Base-by-base conservation (phyloP, 2,329 filamentous ascomycete species). In the Fusarium fracticaudum region DNA sequence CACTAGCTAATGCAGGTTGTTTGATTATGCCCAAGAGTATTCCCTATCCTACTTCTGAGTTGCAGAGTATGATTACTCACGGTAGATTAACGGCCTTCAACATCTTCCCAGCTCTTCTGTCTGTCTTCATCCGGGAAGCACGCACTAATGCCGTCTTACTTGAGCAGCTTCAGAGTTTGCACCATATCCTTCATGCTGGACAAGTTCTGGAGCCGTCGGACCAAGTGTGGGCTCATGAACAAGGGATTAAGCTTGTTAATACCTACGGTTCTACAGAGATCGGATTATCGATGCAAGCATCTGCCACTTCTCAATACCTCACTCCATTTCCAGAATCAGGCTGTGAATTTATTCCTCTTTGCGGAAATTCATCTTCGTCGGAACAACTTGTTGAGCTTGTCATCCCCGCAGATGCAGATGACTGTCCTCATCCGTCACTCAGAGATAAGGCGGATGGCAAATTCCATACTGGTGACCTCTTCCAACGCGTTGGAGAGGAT, bases 261-360 rank as follows among this genome's bases (percentile, higher is more conserved):
- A 29, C n/a, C 1, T 69, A 69, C 6, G 66, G 66, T 3, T 69
- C 64, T 2, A 69, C 64, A 1, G 66, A 69, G 29, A 33, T 69
- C 2, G 66, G 66, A 2, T 12, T 47, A 8, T 63, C 43, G 1
- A 69, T 69, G 64, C 17, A 33, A 4, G 50, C 31, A 26, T 35
- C 31, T 26, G 14, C 3, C 3, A 18, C 5, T 13, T 69, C 64
- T 0, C 26, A 38, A 20, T 22, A 63, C 14, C 31, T 69, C 2
- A 33, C 48, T 8, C 64, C 66, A 8, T 50, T 63, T 1, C n/a
- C 57, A 7, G 64, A 44, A 7, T 63, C 55, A 5, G 35, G 24
- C 7, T 69, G 48, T 5, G 47, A 50, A 17, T 69, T 69, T 2
- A 11, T 63, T 9, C 57, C 64, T 11, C 15, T 64, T 3, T 10